Conservation (phyloP, 1,284 basidiomycete species). For the Pholiota adiposa region DNA sequence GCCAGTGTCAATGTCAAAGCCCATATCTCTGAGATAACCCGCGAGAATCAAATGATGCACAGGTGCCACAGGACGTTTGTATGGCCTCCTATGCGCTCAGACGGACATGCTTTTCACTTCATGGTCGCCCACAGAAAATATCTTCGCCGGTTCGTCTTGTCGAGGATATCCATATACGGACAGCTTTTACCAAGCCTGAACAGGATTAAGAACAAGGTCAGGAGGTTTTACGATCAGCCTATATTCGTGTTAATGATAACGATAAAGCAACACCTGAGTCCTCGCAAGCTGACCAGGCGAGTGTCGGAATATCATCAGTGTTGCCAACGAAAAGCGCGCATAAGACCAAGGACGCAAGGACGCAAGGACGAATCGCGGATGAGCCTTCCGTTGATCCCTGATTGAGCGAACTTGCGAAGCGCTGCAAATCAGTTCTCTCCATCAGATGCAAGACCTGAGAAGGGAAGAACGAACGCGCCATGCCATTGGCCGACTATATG, state of each 20-base stretch:
- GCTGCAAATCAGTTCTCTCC: neutral
- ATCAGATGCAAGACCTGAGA: neutral
- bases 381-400: neutral
- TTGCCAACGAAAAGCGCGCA: neutral
- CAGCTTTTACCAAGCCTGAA: neutral
- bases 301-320: neutral
- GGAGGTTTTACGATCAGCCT: neutral
- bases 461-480: neutral
- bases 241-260: neutral
- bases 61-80: neutral
- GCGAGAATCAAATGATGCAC: neutral
- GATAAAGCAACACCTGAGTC: neutral
- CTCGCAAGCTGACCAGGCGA: neutral
- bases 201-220: neutral
- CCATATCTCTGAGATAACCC: constrained; percentile 5
- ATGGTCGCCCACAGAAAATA: neutral
- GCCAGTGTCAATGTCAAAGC: neutral
- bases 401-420: neutral
- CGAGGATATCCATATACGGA: neutral
- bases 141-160: neutral
- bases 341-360: too few species aligned
- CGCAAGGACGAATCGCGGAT: neutral
- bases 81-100: neutral
- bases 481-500: neutral
- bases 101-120: neutral